phyloP scores from a whole-genome alignment of 257 asterid genomes.

The Nicotiana undulata region DNA sequence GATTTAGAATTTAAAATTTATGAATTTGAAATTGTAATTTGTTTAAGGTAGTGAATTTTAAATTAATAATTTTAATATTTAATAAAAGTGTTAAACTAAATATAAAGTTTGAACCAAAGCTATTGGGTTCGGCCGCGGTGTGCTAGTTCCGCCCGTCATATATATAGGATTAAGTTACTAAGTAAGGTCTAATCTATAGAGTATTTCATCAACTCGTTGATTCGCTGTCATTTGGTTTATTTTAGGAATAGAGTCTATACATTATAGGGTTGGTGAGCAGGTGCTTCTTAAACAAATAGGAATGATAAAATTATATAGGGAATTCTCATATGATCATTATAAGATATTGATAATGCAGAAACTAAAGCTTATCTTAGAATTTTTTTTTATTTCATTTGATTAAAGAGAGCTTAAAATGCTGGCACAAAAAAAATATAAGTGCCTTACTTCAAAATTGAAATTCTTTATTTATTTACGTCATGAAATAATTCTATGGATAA shows the following conservation, averaged over 20 bases:
- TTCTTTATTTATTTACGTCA: neutral
- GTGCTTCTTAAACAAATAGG: neutral
- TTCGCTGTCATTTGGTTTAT: neutral
- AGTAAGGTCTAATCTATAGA: no score
- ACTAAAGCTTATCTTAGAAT: neutral
- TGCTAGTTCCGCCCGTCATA: neutral
- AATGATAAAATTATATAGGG: neutral
- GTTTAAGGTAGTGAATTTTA: no score
- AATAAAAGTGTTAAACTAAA: no score
- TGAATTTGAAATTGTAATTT: no score
- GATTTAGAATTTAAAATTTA: neutral
- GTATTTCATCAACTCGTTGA: neutral
- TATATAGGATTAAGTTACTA: neutral
- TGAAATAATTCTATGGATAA: neutral
- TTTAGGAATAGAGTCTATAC: neutral
- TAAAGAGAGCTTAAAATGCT: neutral
- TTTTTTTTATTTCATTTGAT: neutral
- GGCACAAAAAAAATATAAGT: neutral
- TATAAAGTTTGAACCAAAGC: no score
- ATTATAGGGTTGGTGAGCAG: constrained; percentile 10
- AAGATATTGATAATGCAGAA: neutral
- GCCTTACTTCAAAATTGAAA: neutral
- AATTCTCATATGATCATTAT: neutral
- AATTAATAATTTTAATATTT: no score
- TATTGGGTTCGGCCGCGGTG: no score